These are phyloP conservation scores for Rhizopus arrhizus DNA, from an alignment of 371 early-diverging fungal genomes.

Conservation along the genomic window DNA sequence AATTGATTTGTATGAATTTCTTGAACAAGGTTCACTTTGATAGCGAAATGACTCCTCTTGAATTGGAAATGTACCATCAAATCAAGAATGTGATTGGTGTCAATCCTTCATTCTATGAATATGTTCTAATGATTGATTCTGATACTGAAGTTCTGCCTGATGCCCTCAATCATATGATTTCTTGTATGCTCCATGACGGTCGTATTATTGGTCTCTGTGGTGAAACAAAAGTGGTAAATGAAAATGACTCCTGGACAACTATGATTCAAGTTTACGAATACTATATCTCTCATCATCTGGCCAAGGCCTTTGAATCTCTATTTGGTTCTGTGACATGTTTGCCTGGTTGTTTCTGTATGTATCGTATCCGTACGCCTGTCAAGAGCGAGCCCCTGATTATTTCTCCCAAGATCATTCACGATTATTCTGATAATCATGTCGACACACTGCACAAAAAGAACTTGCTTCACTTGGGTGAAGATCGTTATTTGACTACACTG, in stretches of 20 bases:
- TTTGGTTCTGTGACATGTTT: slow-evolving; percentile 97
- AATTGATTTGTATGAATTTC: slow-evolving; percentile 97
- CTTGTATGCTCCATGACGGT: slow-evolving; percentile 81
- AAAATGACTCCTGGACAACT: slow-evolving; percentile 88
- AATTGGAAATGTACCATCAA: slow-evolving; percentile 87
- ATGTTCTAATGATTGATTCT: slow-evolving; percentile 92
- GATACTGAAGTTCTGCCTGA: slow-evolving; percentile 87
- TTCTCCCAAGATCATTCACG: slow-evolving; percentile 84
- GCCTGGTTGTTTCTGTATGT: slow-evolving; percentile 97
- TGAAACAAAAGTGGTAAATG: slow-evolving; percentile 88
- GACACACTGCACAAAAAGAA: slow-evolving; percentile 98
- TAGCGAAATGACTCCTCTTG: slow-evolving; percentile 81
- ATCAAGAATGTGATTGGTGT: slow-evolving; percentile 86
- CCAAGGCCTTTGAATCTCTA: slow-evolving; percentile 98
- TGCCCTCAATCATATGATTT: slow-evolving; percentile 77
- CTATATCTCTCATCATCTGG: slow-evolving; percentile 97
- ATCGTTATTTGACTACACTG: slow-evolving; percentile 95
- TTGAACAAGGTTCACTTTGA: slow-evolving; percentile 96
- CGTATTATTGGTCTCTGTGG: slow-evolving; percentile 91
- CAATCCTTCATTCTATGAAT: slow-evolving; percentile 87
- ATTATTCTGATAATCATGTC: slow-evolving; percentile 94
- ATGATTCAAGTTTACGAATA: slow-evolving; percentile 99
- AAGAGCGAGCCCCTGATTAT: slow-evolving; percentile 90
- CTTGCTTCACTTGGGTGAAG: slow-evolving; percentile 79
- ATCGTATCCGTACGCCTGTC: slow-evolving; percentile 80